Evolutionary conservation across 2,329 filamentous ascomycete species (phyloP), one percentile per base, ranked within the genome.

Genomic region (Leptographium galeiforme): DNA sequence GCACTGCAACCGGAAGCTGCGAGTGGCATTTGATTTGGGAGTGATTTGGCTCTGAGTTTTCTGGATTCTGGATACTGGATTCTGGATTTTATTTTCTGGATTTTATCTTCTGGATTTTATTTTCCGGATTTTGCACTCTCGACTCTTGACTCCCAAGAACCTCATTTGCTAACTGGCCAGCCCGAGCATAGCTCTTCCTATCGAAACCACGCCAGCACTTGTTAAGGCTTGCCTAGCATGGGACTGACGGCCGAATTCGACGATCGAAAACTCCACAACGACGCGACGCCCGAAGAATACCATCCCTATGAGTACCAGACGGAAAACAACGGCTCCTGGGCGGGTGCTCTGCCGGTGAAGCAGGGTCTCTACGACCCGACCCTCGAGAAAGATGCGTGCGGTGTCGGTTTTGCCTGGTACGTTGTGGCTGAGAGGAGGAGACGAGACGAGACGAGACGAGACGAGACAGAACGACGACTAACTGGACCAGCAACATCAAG

Each of bases 381-480:
- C 68, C 82, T 94, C 60, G 93, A 97, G 74, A 97, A 97, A 72
- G 93, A 98, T 90, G 90, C 93, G 62, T 98, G 93, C 67, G 93
- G 93, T 87, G 93, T 98, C 65, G 93, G 93, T 69, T 98, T 98
- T 72, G 89, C 91, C 71, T 95, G 91, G n/a, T n/a, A n/a, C n/a
- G n/a, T n/a, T n/a, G n/a, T n/a, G n/a, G n/a, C n/a, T n/a, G n/a
- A n/a, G n/a, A n/a, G n/a, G n/a, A n/a, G n/a, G n/a, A n/a, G n/a
- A n/a, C n/a, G n/a, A n/a, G n/a, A n/a, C n/a, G n/a, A n/a, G n/a
- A n/a, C n/a, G n/a, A n/a, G n/a, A n/a, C n/a, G n/a, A n/a, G n/a
- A n/a, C n/a, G n/a, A n/a, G n/a, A n/a, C n/a, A n/a, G n/a, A n/a
- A n/a, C n/a, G n/a, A n/a, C n/a, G n/a, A n/a, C n/a, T n/a, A n/a